These are phyloP conservation scores for Takakia lepidozioides DNA, from an alignment of 225 moss, liverwort and hornwort genomes.

Conservation along the genomic window DNA sequence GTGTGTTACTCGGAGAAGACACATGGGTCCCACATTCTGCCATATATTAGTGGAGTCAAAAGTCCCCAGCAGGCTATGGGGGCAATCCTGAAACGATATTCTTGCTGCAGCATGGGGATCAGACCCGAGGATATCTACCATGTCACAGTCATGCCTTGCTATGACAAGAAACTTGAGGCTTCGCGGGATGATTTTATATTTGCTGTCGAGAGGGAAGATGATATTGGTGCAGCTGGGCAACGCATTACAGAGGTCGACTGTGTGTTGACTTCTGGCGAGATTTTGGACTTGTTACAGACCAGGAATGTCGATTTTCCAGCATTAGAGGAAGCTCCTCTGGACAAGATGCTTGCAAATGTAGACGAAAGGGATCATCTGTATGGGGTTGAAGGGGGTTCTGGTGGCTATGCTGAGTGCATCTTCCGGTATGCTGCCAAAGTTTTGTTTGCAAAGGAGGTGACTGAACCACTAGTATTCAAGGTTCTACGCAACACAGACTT, in stretches of 20 bases:
- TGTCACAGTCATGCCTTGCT: slow-evolving; percentile 97
- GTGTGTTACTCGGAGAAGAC: slow-evolving; percentile 98
- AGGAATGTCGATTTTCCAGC: slow-evolving; percentile 45
- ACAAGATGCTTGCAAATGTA: slow-evolving; percentile 69
- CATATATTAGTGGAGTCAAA: slow-evolving; percentile 89
- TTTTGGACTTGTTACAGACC: slow-evolving; percentile 64
- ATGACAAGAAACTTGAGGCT: slow-evolving; percentile 97
- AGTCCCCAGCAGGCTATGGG: slow-evolving; percentile 99
- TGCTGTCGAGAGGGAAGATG: slow-evolving; percentile 41
- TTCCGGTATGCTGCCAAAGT: slow-evolving; percentile 69
- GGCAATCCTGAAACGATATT: slow-evolving; percentile 66
- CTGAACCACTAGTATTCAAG: slow-evolving; percentile 61
- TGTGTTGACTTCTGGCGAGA: slow-evolving; percentile 89
- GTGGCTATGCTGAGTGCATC: slow-evolving; percentile 82
- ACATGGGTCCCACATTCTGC: slow-evolving; percentile 76
- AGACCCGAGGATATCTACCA: slow-evolving; percentile 75
- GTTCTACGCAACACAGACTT: slow-evolving; percentile 81
- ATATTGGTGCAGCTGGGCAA: slow-evolving; percentile 3
- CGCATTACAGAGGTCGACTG: slow-evolving; percentile 85
- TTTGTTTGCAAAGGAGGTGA: slow-evolving; percentile 58
- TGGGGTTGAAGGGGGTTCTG: slow-evolving; percentile 86
- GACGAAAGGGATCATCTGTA: slow-evolving; percentile 75
- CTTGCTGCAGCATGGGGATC: slow-evolving; percentile 43
- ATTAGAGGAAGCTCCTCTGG: slow-evolving; percentile 67
- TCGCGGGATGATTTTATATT: slow-evolving; percentile 96